phyloP scores from a whole-genome alignment of 164 flowering plant species.

The grape (Vitis vinifera) region DNA sequence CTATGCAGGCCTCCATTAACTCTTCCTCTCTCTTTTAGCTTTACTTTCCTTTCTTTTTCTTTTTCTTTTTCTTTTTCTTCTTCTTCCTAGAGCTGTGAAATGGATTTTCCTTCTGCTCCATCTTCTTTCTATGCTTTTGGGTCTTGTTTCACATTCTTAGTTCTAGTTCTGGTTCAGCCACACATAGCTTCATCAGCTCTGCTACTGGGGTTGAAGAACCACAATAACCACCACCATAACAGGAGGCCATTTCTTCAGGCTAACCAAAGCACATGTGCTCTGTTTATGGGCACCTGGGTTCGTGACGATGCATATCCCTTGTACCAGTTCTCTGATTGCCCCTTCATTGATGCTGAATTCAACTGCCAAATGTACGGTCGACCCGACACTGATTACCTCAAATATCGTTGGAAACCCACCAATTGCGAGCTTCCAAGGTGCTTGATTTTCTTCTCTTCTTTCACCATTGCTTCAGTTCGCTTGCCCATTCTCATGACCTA shows the following conservation, averaged over 20 bases:
- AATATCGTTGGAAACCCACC: slow-evolving; percentile 74
- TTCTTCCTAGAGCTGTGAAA: slow-evolving; percentile 5
- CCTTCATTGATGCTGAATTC: slow-evolving; percentile 75
- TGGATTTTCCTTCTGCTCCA: slow-evolving; percentile 8
- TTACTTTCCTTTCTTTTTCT: not conserved
- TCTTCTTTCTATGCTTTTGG: slow-evolving; percentile 5
- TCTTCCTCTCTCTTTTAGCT: not conserved
- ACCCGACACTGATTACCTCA: slow-evolving; percentile 80
- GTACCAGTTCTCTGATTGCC: slow-evolving; percentile 57
- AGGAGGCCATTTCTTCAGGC: slow-evolving; percentile 32
- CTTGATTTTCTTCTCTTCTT: not conserved
- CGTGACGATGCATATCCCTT: slow-evolving; percentile 63
- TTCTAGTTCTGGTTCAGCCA: slow-evolving; percentile 5
- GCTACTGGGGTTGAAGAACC: slow-evolving; percentile 37
- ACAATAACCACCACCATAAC: slow-evolving; percentile 16
- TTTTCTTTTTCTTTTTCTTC: not conserved
- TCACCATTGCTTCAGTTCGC: not conserved
- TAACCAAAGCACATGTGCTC: slow-evolving; percentile 52
- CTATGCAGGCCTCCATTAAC: too few species aligned
- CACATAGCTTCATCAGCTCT: slow-evolving; percentile 34
- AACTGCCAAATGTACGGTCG: slow-evolving; percentile 84
- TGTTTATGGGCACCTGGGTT: slow-evolving; percentile 77
- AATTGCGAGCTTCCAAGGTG: slow-evolving; percentile 85
- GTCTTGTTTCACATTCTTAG: not conserved
- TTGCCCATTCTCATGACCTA: slow-evolving; percentile 5